Percentiles rank a stretch among this genome's conserved stretches.
These are phyloP conservation scores for Clitoria ternatea DNA, from an alignment of 306 rosid genomes.

Conservation along the genomic window DNA sequence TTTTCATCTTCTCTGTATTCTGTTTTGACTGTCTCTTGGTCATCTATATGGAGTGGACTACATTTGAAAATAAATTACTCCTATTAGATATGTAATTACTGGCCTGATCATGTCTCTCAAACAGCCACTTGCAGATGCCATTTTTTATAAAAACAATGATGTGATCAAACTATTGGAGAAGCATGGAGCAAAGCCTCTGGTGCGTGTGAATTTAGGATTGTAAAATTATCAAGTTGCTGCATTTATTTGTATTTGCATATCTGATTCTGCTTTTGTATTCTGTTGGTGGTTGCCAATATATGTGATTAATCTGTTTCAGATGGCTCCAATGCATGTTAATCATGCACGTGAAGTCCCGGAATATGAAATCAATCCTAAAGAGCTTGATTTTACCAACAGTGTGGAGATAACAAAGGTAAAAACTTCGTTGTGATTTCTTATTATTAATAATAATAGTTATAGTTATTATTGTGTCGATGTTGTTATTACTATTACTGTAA, in stretches of 20 bases:
- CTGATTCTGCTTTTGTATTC: constrained; percentile 14
- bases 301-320: constrained; percentile 39
- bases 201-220: constrained; percentile 29
- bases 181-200: constrained; percentile 90
- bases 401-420: constrained; percentile 73
- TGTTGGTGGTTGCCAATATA: constrained; percentile 4
- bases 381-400: constrained; percentile 83
- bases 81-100: background rate
- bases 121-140: constrained; percentile 98
- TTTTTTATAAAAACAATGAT: constrained; percentile 56
- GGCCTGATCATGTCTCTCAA: constrained; percentile 21
- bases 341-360: constrained; percentile 89
- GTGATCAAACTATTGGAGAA: constrained; percentile 85
- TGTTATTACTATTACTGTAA: background rate
- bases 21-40: background rate
- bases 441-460: no score
- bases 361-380: constrained; percentile 84
- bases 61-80: background rate
- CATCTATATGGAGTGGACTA: constrained; percentile 16
- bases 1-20: background rate
- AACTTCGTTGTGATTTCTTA: background rate
- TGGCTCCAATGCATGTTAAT: constrained; percentile 80
- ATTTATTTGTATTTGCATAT: constrained; percentile 16
- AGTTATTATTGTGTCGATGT: no score
- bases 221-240: constrained; percentile 33